A percentile compares a stretch with the other conserved stretches of the same genome.
Conservation (phyloP, 2,329 filamentous ascomycete species). For the Paracoccidioides lutzii region DNA sequence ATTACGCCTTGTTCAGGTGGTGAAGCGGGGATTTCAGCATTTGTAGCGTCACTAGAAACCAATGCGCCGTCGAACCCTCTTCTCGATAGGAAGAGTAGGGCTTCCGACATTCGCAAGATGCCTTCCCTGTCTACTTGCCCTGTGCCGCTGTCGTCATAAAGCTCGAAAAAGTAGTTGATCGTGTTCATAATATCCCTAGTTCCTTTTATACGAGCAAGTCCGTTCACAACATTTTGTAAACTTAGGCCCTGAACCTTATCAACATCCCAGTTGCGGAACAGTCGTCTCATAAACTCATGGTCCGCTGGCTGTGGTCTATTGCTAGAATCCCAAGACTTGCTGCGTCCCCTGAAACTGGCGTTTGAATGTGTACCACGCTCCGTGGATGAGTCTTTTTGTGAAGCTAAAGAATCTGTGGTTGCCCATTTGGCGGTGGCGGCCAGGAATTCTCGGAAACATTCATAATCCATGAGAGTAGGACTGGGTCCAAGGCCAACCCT, state of each 20-base stretch:
- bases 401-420: conserved; percentile 67
- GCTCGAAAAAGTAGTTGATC: conserved; percentile 94
- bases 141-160: conserved; percentile 87
- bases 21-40: conserved; percentile 30
- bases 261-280: conserved; percentile 81
- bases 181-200: conserved; percentile 93
- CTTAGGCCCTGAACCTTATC: conserved; percentile 65
- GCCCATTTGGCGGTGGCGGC: conserved; percentile 88
- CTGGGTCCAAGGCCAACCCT: conserved; percentile 80
- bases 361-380: conserved; percentile 49
- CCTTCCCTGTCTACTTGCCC: conserved; percentile 90
- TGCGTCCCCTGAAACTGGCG: conserved; percentile 42
- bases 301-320: conserved; percentile 59
- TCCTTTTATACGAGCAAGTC: conserved; percentile 81
- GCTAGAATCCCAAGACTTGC: conserved; percentile 43
- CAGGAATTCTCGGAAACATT: conserved; percentile 87
- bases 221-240: conserved; percentile 82
- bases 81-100: conserved; percentile 79
- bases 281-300: conserved; percentile 81
- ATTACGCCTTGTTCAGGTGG: conserved; percentile 23
- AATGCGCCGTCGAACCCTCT: conserved; percentile 68
- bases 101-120: conserved; percentile 87
- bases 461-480: conserved; percentile 91
- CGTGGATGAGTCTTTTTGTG: conserved; percentile 36
- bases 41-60: conserved; percentile 47